Percentiles rank a stretch among this genome's conserved stretches.
phyloP scores from a whole-genome alignment of 345 rosid species.

The Salix exigua region DNA sequence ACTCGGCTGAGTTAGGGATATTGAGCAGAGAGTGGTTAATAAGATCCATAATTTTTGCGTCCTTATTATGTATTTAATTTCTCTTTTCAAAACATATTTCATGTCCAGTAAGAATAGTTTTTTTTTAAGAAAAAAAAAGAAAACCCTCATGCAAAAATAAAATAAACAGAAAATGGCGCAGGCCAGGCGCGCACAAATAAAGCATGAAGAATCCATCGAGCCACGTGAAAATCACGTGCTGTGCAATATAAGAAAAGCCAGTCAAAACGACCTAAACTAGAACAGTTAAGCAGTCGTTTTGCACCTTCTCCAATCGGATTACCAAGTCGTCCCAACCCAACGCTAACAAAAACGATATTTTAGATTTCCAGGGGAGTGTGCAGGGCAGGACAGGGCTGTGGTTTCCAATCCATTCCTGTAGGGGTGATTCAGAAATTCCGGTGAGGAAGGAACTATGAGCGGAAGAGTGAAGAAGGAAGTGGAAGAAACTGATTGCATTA shows the following conservation, averaged over 20 bases:
- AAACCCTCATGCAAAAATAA: too few relatives aligned
- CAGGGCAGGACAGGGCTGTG: background rate
- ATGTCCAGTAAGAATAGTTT: too few relatives aligned
- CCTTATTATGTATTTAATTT: too few relatives aligned
- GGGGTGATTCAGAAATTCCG: background rate
- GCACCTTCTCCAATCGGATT: background rate
- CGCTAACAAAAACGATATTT: background rate
- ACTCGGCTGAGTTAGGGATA: too few relatives aligned
- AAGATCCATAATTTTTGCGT: too few relatives aligned
- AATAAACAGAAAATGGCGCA: background rate
- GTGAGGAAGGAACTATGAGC: conserved; percentile 1
- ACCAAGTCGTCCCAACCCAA: background rate
- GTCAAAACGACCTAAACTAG: background rate
- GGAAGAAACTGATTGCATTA: conserved; percentile 14
- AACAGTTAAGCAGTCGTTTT: background rate
- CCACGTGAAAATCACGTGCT: conserved; percentile 3
- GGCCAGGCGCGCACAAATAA: background rate
- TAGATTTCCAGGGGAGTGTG: background rate
- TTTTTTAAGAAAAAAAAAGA: background rate
- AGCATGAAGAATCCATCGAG: background rate
- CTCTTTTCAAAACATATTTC: too few relatives aligned
- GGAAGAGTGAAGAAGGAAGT: conserved; percentile 18
- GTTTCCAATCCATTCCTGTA: background rate
- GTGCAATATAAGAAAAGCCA: background rate
- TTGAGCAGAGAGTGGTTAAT: too few relatives aligned